Base-by-base conservation (phyloP, 139 green algal species). In the Micractinium sp. region DNA sequence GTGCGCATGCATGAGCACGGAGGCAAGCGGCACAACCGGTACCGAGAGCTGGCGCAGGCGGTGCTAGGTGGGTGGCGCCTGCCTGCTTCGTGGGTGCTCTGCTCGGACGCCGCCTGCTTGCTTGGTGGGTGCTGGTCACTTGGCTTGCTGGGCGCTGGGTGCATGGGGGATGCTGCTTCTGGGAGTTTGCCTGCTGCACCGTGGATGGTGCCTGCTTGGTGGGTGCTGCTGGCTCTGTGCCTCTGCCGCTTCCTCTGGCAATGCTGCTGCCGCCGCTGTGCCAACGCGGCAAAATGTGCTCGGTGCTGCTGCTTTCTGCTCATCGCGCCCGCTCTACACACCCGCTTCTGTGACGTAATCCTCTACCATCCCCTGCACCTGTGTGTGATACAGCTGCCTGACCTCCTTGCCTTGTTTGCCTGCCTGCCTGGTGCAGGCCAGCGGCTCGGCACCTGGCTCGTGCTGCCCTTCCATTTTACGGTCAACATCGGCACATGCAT, bases 401-500 rank as follows among this genome's bases (percentile, higher is more conserved):
- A 27, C 20, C 63, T 71, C 7, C 63, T 9, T 56, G 47, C 63
- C 63, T 71, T 27, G 63, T 2, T 63, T 20, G 38, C 39, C 38
- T 73, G 25, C 41, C 23, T 67, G 39, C n/a, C 33, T 38, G 13
- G 23, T 86, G 60, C 82, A 87, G 82, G 82, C 33, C 31, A 36
- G 36, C 56, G 60, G 47, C n/a, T 60, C 0, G 73, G 73, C 25
- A 31, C 39, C 73, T 36, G 19, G n/a, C 31, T n/a, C 2, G 53
- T 84, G 47, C 47, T 80, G 73, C 25, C 66, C 12, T 80, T 89
- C 19, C 85, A 89, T 33, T 38, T 89, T n/a, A n/a, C 81, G 4
- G 85, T 89, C n/a, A 84, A 89, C 74, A 61, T 66, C 4, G 85
- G 85, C 3, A 89, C 71, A 23, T 89, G 85, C 74, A 36, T 80